phyloP scores from a whole-genome alignment of 2,329 filamentous ascomycete genomes.

The Arthrinium phaeospermum region DNA sequence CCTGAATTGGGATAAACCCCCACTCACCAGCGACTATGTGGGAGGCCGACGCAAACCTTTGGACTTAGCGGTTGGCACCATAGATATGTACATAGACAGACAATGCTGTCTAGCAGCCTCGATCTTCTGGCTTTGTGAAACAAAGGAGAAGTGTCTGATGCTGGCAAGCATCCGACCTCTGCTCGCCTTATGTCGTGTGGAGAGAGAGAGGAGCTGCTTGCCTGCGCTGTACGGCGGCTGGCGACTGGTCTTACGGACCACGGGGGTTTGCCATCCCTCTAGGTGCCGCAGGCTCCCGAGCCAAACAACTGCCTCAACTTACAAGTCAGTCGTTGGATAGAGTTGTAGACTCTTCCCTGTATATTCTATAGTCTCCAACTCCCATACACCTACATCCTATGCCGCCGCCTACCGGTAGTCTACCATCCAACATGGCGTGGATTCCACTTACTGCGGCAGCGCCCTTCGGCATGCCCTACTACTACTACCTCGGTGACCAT shows the following conservation, averaged over 20 bases:
- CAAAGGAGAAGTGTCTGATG: neutral
- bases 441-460: neutral
- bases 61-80: neutral
- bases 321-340: neutral
- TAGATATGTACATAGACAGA: too few species aligned
- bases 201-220: neutral
- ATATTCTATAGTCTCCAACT: neutral
- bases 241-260: neutral
- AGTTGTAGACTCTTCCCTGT: neutral
- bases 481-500: neutral
- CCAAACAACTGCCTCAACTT: neutral
- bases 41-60: conserved; percentile 1
- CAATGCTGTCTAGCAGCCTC: neutral
- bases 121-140: neutral
- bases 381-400: neutral
- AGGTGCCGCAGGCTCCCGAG: neutral
- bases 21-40: neutral
- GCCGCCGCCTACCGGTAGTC: neutral
- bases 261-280: neutral
- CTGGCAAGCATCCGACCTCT: neutral
- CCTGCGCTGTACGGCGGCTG: neutral
- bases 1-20: neutral
- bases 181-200: neutral
- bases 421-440: neutral
- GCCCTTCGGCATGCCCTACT: neutral